Evolutionary conservation across 2,329 filamentous ascomycete genomes (phyloP).

Genomic region (Ophiosphaerella herpotricha): DNA sequence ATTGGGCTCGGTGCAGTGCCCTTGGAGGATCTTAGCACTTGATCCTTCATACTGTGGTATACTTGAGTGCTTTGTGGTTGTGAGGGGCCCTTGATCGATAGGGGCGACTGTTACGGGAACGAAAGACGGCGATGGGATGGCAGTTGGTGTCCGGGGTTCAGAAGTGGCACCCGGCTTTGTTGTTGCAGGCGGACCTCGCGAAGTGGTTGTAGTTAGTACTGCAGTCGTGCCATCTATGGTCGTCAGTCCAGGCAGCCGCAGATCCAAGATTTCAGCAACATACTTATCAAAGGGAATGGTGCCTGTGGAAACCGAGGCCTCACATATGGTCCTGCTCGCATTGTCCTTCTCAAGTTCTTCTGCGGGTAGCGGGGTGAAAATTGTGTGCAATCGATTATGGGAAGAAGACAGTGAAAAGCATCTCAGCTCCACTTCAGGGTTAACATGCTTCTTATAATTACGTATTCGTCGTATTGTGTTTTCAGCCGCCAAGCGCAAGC

Average conservation of each 20-base stretch:
- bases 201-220: neutral
- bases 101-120: conserved; percentile 14
- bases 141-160: conserved; percentile 9
- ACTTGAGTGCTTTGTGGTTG: conserved; percentile 6
- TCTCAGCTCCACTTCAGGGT: no score
- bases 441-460: neutral
- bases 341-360: neutral
- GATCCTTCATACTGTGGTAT: conserved; percentile 3
- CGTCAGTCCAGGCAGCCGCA: neutral
- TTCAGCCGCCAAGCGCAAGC: neutral
- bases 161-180: neutral
- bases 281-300: conserved; percentile 10
- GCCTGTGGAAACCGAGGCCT: conserved; percentile 9
- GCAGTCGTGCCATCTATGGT: conserved; percentile 7
- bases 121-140: conserved; percentile 9
- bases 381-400: neutral
- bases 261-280: neutral
- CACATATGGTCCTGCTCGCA: conserved; percentile 5
- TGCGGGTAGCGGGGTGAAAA: neutral
- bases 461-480: neutral
- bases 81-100: conserved; percentile 2
- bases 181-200: neutral
- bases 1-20: conserved; percentile 20
- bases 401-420: no score
- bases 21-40: conserved; percentile 14